Evolutionary conservation across 495 filamentous ascomycete genomes (phyloP).

Genomic region (Lepidopterella palustris): DNA sequence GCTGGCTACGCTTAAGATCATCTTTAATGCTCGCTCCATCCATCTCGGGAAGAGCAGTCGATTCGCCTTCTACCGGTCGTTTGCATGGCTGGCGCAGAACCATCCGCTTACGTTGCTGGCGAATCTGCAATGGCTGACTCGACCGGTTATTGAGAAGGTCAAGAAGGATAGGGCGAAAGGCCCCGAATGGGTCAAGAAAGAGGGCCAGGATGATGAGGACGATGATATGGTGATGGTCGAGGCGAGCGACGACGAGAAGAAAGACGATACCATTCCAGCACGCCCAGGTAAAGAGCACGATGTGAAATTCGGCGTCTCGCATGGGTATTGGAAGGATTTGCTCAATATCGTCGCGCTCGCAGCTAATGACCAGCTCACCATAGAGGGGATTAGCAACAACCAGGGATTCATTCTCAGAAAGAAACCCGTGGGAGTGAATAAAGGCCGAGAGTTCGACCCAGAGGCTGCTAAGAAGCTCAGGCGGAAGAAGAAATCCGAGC

Average conservation of each 20-base stretch:
- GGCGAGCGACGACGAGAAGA: slow-evolving; percentile 12
- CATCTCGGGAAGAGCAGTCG: slow-evolving; percentile 43
- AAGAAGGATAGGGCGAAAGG: slow-evolving; percentile 22
- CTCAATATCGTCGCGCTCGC: slow-evolving; percentile 43
- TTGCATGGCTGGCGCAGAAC: slow-evolving; percentile 42
- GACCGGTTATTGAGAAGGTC: slow-evolving; percentile 41
- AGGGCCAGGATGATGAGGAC: slow-evolving; percentile 21
- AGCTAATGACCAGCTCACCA: slow-evolving; percentile 35
- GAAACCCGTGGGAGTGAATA: slow-evolving; percentile 11
- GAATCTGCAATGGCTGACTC: slow-evolving; percentile 44
- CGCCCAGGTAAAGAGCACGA: slow-evolving; percentile 28
- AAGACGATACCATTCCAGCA: slow-evolving; percentile 13
- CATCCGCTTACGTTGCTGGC: slow-evolving; percentile 42
- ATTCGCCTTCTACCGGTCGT: slow-evolving; percentile 39
- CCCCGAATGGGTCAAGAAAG: slow-evolving; percentile 13
- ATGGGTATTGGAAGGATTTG: slow-evolving; percentile 49
- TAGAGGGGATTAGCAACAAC: slow-evolving; percentile 27
- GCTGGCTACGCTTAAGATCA: slow-evolving; percentile 43
- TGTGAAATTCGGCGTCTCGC: slow-evolving; percentile 39
- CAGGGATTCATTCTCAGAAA: slow-evolving; percentile 32
- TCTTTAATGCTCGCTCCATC: slow-evolving; percentile 48
- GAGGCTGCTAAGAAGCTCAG: slow-evolving; percentile 21
- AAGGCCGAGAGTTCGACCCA: slow-evolving; percentile 12
- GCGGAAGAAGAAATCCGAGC: slow-evolving; percentile 32
- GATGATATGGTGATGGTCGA: slow-evolving; percentile 33